Conservation (phyloP, 768 basidiomycete species). For the Rhodotorula kratochvilovae region DNA sequence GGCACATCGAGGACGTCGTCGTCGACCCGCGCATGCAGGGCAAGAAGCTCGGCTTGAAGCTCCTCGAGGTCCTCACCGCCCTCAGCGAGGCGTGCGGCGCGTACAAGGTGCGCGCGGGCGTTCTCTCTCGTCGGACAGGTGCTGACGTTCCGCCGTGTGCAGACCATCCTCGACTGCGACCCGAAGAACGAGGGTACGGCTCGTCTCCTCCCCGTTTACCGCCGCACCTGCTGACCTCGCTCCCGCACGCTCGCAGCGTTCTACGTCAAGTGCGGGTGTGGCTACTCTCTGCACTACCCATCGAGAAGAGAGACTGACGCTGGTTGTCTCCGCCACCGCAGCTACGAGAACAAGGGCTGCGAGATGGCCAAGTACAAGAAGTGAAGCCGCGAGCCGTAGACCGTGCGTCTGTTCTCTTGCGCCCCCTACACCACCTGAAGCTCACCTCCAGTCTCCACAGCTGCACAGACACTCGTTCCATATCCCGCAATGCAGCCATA, state of each 20-base stretch:
- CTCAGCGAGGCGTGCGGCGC: constrained; percentile 75
- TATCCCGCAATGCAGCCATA: background rate
- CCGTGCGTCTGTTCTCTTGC: background rate
- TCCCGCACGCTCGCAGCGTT: constrained; percentile 60
- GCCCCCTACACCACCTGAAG: background rate
- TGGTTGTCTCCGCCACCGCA: no score
- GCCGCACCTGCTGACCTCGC: background rate
- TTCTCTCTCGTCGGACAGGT: background rate
- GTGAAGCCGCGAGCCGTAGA: background rate
- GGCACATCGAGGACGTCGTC: constrained; percentile 97
- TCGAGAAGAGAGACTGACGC: background rate
- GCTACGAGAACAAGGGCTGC: constrained; percentile 71
- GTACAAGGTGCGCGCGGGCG: constrained; percentile 60
- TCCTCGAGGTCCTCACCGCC: constrained; percentile 78
- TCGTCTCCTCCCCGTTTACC: constrained; percentile 39
- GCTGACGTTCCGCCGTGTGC: background rate
- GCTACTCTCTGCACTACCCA: background rate
- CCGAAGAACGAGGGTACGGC: constrained; percentile 80
- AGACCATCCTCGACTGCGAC: constrained; percentile 90
- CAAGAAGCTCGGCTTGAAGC: constrained; percentile 77
- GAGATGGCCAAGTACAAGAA: constrained; percentile 65
- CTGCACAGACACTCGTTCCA: background rate
- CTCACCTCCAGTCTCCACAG: background rate
- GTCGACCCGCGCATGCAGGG: constrained; percentile 85
- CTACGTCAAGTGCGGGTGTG: constrained; percentile 90